Base-by-base conservation (phyloP, 2,329 filamentous ascomycete genomes). In the Stenocarpella maydis region DNA sequence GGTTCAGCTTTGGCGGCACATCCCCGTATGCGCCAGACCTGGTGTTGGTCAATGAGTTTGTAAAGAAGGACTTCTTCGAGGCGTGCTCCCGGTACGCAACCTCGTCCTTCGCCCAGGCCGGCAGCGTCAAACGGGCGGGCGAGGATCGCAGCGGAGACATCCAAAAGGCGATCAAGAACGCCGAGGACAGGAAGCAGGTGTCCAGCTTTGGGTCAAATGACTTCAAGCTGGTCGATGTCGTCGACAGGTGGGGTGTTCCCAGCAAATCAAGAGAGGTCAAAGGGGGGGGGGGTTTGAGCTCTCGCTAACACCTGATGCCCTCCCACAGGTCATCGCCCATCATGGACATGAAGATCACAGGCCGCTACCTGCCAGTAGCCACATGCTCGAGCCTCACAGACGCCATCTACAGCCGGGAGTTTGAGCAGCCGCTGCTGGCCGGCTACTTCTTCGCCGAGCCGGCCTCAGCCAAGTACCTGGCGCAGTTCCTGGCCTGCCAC, bases 31-130 rank as follows among this genome's bases (percentile, higher is more conserved):
- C 87, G 0, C 89, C 89, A 0, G 88, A 91, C 73, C 37, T 90
- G 0, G 85, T 91, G 0, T 77, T 91, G 0, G 88, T 91, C n/a
- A 90, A 91, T 70, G 89, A 91, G 71, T 91, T 85, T 69, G 80
- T 83, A 4, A 86, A 86, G 78, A 81, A 85, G 67, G 80, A 82
- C 0, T 90, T 91, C 72, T 75, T 88, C 0, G 81, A 85, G 55
- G 83, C 84, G 0, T 81, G 84, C 5, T 76, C 84, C 17, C 78
- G 79, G 45, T 80, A 83, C 28, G 75, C 77, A 9, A 76, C 75
- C 28, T 71, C 75, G 49, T 72, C 72, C 2, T 73, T 77, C 50
- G 73, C 74, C 12, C 67, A 63, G 31, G 72, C 69, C 7, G 65
- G 65, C n/a, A 47, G 60, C 2, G 67, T 67, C 24, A 69, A 53